Conservation (phyloP, 2,329 filamentous ascomycete genomes). For the Fusarium papillatum region DNA sequence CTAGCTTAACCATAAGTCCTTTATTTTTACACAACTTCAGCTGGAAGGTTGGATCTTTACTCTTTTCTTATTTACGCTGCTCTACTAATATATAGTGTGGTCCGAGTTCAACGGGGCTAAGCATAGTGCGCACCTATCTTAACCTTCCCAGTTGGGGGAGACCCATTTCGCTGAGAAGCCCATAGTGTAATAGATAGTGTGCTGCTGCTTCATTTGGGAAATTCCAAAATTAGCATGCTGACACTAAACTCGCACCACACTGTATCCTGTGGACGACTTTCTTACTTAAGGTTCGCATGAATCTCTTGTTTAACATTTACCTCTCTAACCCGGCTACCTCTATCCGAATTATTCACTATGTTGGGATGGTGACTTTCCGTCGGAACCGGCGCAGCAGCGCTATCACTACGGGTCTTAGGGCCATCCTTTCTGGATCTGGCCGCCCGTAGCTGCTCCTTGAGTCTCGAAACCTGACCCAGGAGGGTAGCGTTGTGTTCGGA, state of each 20-base stretch:
- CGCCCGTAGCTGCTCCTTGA: slow-evolving; percentile 2
- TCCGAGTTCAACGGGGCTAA: too few relatives aligned
- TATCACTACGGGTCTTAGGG: neutral
- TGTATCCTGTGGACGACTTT: neutral
- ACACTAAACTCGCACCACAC: too few relatives aligned
- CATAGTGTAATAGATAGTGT: too few relatives aligned
- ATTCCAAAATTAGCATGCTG: too few relatives aligned
- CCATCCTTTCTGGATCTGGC: neutral
- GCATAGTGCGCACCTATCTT: too few relatives aligned
- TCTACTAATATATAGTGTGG: neutral
- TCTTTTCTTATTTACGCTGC: neutral
- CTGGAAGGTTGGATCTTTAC: neutral
- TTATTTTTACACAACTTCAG: too few relatives aligned
- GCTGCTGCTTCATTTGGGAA: too few relatives aligned
- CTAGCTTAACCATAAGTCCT: too few relatives aligned
- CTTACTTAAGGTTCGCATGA: neutral
- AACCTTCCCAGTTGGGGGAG: too few relatives aligned
- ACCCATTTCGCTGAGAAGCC: too few relatives aligned
- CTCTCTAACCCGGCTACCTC: neutral
- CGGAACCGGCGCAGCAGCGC: neutral
- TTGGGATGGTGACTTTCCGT: neutral
- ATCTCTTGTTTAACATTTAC: neutral
- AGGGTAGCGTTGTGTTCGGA: slow-evolving; percentile 2
- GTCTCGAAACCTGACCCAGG: slow-evolving; percentile 1
- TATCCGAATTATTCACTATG: neutral